Evolutionary conservation across 345 rosid species (phyloP).

Genomic region (Arabidopsis thaliana): DNA sequence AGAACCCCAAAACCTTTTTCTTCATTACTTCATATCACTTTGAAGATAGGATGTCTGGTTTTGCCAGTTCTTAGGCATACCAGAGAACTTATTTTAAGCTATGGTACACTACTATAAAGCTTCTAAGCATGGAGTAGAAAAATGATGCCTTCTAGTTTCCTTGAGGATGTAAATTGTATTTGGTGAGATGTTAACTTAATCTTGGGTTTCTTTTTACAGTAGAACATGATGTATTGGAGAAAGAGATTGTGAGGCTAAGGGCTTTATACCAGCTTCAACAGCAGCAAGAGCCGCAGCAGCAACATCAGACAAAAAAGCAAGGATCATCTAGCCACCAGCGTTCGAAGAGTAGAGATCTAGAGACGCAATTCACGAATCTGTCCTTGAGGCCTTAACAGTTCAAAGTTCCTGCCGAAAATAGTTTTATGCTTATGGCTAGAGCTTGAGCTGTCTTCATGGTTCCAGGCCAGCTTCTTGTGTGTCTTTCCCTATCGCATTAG

Average conservation of each 20-base stretch:
- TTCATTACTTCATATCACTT: neutral
- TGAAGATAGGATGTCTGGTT: neutral
- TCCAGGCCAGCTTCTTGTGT: slow-evolving; percentile 25
- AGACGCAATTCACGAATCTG: slow-evolving; percentile 76
- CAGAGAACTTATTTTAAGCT: neutral
- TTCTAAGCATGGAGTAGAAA: slow-evolving; percentile 7
- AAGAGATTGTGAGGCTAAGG: slow-evolving; percentile 79
- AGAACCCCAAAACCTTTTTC: neutral
- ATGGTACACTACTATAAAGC: neutral
- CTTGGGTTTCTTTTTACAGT: slow-evolving; percentile 51
- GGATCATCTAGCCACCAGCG: slow-evolving; percentile 77
- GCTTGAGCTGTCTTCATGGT: slow-evolving; percentile 26
- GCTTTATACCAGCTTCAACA: slow-evolving; percentile 73
- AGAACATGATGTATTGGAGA: slow-evolving; percentile 92
- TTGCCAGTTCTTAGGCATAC: neutral
- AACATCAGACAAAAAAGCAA: slow-evolving; percentile 49
- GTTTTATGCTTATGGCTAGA: slow-evolving; percentile 25
- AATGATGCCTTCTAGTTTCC: slow-evolving; percentile 1
- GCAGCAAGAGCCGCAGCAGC: slow-evolving; percentile 49
- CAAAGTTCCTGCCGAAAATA: neutral
- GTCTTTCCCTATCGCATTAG: slow-evolving; percentile 2
- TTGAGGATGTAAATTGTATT: slow-evolving; percentile 7
- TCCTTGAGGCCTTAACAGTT: slow-evolving; percentile 53
- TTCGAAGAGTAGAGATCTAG: slow-evolving; percentile 75
- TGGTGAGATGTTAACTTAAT: neutral